Conservation (phyloP, 345 rosid genomes). For the Kernera saxatilis region DNA sequence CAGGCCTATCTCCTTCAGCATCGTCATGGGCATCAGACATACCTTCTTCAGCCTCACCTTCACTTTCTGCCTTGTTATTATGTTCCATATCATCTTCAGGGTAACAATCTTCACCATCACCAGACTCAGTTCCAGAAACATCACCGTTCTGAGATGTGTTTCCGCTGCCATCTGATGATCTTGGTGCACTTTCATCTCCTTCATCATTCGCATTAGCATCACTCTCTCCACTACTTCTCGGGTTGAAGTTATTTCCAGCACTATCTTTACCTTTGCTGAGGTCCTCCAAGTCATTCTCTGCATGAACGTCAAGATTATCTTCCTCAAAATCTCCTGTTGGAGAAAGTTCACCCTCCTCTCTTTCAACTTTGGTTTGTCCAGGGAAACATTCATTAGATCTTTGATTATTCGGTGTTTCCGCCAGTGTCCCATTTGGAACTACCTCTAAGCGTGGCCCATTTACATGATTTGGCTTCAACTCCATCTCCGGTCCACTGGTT, state of each 20-base stretch:
- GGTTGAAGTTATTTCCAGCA: constrained; percentile 48
- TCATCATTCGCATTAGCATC: constrained; percentile 79
- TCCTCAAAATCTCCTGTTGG: constrained; percentile 93
- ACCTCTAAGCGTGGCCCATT: constrained; percentile 60
- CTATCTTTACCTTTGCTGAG: constrained; percentile 47
- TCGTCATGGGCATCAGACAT: constrained; percentile 66
- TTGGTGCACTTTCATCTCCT: constrained; percentile 80
- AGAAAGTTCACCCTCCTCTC: constrained; percentile 98
- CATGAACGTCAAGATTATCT: constrained; percentile 75
- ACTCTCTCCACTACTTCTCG: constrained; percentile 49
- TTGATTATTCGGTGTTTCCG: constrained; percentile 42
- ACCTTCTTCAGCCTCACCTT: constrained; percentile 81
- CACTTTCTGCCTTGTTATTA: constrained; percentile 80
- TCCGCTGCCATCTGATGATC: constrained; percentile 84
- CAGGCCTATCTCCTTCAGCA: constrained; percentile 62
- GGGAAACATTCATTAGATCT: constrained; percentile 48
- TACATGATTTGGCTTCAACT: constrained; percentile 47
- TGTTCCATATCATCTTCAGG: constrained; percentile 67
- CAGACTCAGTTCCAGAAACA: constrained; percentile 85
- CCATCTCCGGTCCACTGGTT: constrained; percentile 44
- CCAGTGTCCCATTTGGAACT: constrained; percentile 49
- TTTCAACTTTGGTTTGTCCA: constrained; percentile 63
- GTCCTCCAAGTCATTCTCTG: constrained; percentile 54
- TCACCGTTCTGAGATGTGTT: constrained; percentile 88
- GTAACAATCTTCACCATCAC: constrained; percentile 75